Base-by-base conservation (phyloP, 2,329 filamentous ascomycete species). In the Thielaviopsis ethacetica region DNA sequence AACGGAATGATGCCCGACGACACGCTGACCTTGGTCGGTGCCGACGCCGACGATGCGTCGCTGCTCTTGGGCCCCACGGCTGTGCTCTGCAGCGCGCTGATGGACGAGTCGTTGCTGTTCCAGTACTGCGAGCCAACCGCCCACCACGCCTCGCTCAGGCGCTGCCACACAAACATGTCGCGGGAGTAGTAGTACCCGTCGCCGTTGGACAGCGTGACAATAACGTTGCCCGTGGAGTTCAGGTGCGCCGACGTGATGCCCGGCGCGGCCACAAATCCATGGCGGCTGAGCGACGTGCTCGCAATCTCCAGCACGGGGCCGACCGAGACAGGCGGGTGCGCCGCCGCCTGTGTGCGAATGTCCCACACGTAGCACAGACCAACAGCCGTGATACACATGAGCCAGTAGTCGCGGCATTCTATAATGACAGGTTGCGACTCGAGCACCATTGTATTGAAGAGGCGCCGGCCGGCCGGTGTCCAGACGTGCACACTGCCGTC, bases 91-190 rank as follows among this genome's bases (percentile, higher is more conserved):
- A 95, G 72, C 56, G 90, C 87, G 54, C 86, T 84, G 57, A 95
- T 83, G 0, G 90, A 90, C 1, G 89, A 90, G 66, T 96, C 93
- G 57, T 90, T 95, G 0, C 90, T 94, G 70, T 98, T 97, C 94
- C 93, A 98, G 70, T 98, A 98, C 68, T 98, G 93, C 65, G 88
- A 95, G 19, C 91, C 91, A 0, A 97, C 90, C 0, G 91, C 91
- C 90, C 93, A 98, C 93, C 93, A 98, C 1, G 88, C 81, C 68
- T 98, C 94, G 1, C 90, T 95, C n/a, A 98, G 76, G 10, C 91
- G 83, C 70, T 97, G 91, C 93, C 93, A 98, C 7, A 84, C 81
- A 70, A 83, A 91, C 85, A 98, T 87, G 19, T 79, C 78, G 0
- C 86, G 81, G 1, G 88, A 88, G 71, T 98, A 98, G 57, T 84